Evolutionary conservation across 148 eudicot species (phyloP).

Genomic region (Silene conica): DNA sequence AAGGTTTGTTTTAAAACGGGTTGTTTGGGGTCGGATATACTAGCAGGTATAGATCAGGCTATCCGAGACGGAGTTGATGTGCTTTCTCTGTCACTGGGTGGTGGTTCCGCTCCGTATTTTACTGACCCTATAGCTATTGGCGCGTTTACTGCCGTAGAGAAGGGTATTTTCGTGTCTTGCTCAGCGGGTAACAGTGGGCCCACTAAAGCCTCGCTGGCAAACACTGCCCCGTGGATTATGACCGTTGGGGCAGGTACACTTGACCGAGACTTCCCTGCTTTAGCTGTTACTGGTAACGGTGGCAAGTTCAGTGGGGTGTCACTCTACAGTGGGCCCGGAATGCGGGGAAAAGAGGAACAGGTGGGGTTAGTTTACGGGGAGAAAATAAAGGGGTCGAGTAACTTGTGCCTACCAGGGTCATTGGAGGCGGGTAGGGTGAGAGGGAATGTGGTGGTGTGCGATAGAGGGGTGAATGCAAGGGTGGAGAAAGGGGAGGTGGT

Average conservation of each 20-base stretch:
- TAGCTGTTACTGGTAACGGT: constrained; percentile 35
- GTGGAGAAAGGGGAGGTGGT: constrained; percentile 80
- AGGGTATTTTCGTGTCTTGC: constrained; percentile 41
- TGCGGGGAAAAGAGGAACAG: constrained; percentile 36
- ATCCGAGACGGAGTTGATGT: constrained; percentile 81
- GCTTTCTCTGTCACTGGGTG: constrained; percentile 68
- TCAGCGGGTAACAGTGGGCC: constrained; percentile 91
- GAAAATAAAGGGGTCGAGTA: constrained; percentile 37
- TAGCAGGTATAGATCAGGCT: constrained; percentile 74
- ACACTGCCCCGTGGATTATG: constrained; percentile 90
- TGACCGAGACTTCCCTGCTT: constrained; percentile 80
- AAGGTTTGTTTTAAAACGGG: constrained; percentile 76
- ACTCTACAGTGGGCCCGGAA: constrained; percentile 69
- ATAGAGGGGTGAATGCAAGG: constrained; percentile 67
- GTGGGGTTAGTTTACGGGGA: constrained; percentile 42
- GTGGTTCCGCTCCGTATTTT: constrained; percentile 42
- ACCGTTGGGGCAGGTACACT: constrained; percentile 90
- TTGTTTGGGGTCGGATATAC: constrained; percentile 77
- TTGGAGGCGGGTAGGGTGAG: constrained; percentile 42
- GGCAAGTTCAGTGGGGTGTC: constrained; percentile 52
- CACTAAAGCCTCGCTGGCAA: constrained; percentile 39
- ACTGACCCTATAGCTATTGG: no score
- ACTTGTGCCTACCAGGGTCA: constrained; percentile 72
- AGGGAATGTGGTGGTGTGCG: constrained; percentile 81
- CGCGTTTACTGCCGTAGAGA: constrained; percentile 44